Evolutionary conservation across 2,329 filamentous ascomycete genomes (phyloP), one percentile per base, ranked within the genome.

Genomic region (Epichloe glyceriae): DNA sequence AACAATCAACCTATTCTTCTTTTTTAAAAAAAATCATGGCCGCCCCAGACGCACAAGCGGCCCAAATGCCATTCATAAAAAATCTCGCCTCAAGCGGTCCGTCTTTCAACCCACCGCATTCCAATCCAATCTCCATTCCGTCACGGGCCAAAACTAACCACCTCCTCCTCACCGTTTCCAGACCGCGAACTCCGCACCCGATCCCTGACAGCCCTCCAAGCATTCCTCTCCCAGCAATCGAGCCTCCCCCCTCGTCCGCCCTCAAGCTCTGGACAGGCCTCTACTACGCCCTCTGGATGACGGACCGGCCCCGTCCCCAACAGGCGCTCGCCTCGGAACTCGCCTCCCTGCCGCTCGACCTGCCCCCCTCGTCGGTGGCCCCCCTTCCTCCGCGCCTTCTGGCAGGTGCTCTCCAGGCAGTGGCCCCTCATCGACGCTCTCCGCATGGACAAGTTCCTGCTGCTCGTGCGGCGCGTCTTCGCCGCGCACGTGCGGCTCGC

Each of bases 181-280:
- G 88, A 94, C 69, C 82, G 85, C 63, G 83, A 82, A 68, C 80
- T 80, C 52, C 86, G 88, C 63, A 86, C 85, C 64, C 77, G 85
- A 55, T 86, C 89, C 50, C 78, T 96, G 65, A 71, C 78, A 49
- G 87, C 85, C 46, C 82, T 97, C 30, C 80, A 82, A 57, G 77
- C 80, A 47, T 96, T 87, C 73, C 83, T 97, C 64, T 76, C 79
- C 54, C 74, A 79, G 54, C 76, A 78, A 40, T 65, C 71, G 38
- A 61, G 67, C 50, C 79, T 96, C 54, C 71, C 79, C 17, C 72
- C 40, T 67, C 85, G 57, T 89, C 95, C 56, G 73, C 88, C 47
- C 74, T 91, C 54, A 95, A 95, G 72, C 78, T 97, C 57, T 95
- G 89, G 88, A 95, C 94, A 64, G 91, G 89, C 5, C 79, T 97